phyloP scores from a whole-genome alignment of 2,329 filamentous ascomycete species.

The Curvularia sp. region DNA sequence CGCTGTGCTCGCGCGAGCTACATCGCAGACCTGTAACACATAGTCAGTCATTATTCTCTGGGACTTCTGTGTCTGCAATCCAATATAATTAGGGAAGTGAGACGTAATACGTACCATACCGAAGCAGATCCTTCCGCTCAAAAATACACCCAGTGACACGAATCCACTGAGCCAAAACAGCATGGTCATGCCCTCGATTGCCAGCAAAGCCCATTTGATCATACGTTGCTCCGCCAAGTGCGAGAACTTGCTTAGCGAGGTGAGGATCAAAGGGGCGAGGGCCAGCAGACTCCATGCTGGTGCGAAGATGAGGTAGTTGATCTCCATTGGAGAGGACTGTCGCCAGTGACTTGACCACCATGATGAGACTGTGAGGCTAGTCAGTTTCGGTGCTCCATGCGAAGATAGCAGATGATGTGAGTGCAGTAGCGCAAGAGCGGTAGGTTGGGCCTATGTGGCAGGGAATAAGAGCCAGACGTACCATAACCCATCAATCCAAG shows the following conservation, averaged over 20 bases:
- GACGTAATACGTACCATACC: constrained; percentile 41
- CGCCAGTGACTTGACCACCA: constrained; percentile 61
- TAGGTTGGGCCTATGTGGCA: neutral
- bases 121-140: constrained; percentile 65
- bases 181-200: constrained; percentile 73
- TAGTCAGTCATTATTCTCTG: constrained; percentile 4
- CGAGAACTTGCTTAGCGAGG: constrained; percentile 64
- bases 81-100: neutral
- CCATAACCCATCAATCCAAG: constrained; percentile 77
- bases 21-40: constrained; percentile 58
- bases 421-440: neutral
- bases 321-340: constrained; percentile 60
- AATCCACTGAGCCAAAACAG: constrained; percentile 92
- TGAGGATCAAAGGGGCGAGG: constrained; percentile 72
- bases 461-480: constrained; percentile 42
- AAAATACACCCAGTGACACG: constrained; percentile 73
- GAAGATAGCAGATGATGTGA: neutral
- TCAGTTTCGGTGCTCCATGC: neutral
- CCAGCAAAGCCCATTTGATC: constrained; percentile 66
- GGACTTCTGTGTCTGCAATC: neutral
- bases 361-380: constrained; percentile 59
- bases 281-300: constrained; percentile 74
- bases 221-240: constrained; percentile 54
- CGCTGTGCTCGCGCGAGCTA: constrained; percentile 68
- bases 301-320: constrained; percentile 83